Evolutionary conservation across 352 stramenopile species (phyloP).

Genomic region (Saprolegnia diclina): DNA sequence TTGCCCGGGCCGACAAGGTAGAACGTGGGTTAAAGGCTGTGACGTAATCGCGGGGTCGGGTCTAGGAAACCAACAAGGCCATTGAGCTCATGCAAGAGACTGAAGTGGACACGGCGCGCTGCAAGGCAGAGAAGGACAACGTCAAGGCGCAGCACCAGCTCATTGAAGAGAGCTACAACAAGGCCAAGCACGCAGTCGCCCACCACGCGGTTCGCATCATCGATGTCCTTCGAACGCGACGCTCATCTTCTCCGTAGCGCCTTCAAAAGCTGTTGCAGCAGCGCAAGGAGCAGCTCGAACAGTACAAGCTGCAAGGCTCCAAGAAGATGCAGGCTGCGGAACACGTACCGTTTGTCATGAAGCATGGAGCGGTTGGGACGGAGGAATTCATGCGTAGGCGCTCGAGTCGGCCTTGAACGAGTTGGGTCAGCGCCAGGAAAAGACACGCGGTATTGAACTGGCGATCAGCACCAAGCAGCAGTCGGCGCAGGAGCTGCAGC

Average conservation of each 20-base stretch:
- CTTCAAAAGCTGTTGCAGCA: slow-evolving; percentile 63
- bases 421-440: slow-evolving; percentile 45
- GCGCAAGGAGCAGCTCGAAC: slow-evolving; percentile 60
- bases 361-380: neutral
- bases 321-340: slow-evolving; percentile 55
- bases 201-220: slow-evolving; percentile 34
- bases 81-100: slow-evolving; percentile 57
- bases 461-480: slow-evolving; percentile 49
- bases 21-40: too few relatives aligned
- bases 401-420: slow-evolving; percentile 48
- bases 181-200: slow-evolving; percentile 48
- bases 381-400: slow-evolving; percentile 31
- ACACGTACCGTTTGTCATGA: slow-evolving; percentile 12
- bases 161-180: slow-evolving; percentile 45
- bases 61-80: slow-evolving; percentile 52
- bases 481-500: slow-evolving; percentile 50
- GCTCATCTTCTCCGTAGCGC: slow-evolving; percentile 31
- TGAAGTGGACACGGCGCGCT: slow-evolving; percentile 55
- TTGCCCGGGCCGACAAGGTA: slow-evolving; percentile 53
- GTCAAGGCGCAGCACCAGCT: slow-evolving; percentile 50
- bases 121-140: slow-evolving; percentile 65
- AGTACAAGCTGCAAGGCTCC: slow-evolving; percentile 56
- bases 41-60: too few relatives aligned
- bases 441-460: slow-evolving; percentile 45
- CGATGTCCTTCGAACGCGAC: too few relatives aligned